Evolutionary conservation across 495 filamentous ascomycete genomes (phyloP).

Genomic region (Podospora bellae-mahoneyi): DNA sequence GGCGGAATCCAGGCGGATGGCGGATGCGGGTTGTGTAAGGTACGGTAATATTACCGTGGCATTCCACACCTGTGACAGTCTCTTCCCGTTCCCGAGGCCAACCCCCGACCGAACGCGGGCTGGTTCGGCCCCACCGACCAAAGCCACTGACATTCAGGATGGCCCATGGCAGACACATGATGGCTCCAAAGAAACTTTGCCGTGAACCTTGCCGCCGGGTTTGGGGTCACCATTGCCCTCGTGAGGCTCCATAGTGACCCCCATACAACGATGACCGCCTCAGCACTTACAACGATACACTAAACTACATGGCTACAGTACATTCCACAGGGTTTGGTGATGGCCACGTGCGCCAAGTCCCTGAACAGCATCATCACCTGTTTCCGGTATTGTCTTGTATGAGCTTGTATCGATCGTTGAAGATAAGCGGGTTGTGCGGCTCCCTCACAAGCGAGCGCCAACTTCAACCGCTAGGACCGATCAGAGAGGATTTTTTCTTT

Average conservation of each 20-base stretch:
- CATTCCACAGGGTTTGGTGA: background rate
- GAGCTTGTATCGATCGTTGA: conserved; percentile 5
- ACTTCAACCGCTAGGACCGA: background rate
- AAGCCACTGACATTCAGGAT: background rate
- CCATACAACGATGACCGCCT: background rate
- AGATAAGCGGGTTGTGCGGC: conserved; percentile 1
- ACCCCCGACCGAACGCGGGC: conserved; percentile 6
- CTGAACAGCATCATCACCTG: background rate
- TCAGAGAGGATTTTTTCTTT: background rate
- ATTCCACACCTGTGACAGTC: background rate
- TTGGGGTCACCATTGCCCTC: background rate
- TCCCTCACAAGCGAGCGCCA: conserved; percentile 3
- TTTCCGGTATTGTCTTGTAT: background rate
- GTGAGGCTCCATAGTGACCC: background rate
- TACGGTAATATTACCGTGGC: conserved; percentile 14
- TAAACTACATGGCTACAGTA: no score
- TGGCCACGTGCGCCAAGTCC: conserved; percentile 11
- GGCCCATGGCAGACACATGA: no score
- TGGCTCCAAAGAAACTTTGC: background rate
- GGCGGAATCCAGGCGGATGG: background rate
- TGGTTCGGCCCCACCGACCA: conserved; percentile 1
- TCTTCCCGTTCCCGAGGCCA: conserved; percentile 1
- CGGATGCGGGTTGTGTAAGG: conserved; percentile 7
- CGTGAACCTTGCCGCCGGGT: background rate
- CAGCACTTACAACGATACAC: background rate